Conservation (phyloP, 768 basidiomycete species). For the Naganishia onofrii region DNA sequence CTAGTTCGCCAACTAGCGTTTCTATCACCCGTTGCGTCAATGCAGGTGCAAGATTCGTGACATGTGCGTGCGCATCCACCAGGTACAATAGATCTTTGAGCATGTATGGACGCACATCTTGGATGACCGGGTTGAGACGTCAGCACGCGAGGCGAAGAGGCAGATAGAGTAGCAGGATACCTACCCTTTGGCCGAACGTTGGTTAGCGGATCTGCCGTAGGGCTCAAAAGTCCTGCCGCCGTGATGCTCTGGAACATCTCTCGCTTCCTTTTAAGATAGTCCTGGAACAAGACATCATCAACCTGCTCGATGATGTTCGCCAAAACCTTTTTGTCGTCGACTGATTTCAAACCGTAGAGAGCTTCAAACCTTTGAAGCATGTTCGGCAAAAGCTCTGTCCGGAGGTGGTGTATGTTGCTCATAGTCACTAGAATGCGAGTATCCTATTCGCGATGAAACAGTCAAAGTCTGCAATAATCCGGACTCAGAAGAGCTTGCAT, state of each 20-base stretch:
- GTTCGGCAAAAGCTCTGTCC: slow-evolving; percentile 66
- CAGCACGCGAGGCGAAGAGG: background rate
- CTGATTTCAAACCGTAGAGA: slow-evolving; percentile 68
- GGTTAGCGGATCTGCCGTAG: background rate
- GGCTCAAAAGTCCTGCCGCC: slow-evolving; percentile 69
- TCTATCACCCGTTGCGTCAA: slow-evolving; percentile 79
- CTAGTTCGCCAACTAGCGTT: slow-evolving; percentile 75
- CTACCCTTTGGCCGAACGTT: slow-evolving; percentile 48
- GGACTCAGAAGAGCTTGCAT: background rate
- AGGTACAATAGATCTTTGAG: slow-evolving; percentile 81
- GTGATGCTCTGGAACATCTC: slow-evolving; percentile 66
- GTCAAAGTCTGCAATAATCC: background rate
- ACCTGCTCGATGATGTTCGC: slow-evolving; percentile 74
- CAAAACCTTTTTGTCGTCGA: slow-evolving; percentile 73
- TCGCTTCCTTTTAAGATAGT: slow-evolving; percentile 80
- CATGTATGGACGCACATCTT: slow-evolving; percentile 94
- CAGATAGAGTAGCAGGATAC: background rate
- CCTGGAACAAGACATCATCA: slow-evolving; percentile 83
- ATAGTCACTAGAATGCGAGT: slow-evolving; percentile 80
- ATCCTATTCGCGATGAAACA: slow-evolving; percentile 59
- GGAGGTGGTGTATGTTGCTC: slow-evolving; percentile 79
- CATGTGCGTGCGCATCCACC: slow-evolving; percentile 87
- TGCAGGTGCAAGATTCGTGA: slow-evolving; percentile 72
- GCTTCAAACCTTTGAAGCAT: slow-evolving; percentile 78
- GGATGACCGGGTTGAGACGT: background rate